Base-by-base conservation (phyloP, 306 rosid species). In the Casuarina cunninghamiana region DNA sequence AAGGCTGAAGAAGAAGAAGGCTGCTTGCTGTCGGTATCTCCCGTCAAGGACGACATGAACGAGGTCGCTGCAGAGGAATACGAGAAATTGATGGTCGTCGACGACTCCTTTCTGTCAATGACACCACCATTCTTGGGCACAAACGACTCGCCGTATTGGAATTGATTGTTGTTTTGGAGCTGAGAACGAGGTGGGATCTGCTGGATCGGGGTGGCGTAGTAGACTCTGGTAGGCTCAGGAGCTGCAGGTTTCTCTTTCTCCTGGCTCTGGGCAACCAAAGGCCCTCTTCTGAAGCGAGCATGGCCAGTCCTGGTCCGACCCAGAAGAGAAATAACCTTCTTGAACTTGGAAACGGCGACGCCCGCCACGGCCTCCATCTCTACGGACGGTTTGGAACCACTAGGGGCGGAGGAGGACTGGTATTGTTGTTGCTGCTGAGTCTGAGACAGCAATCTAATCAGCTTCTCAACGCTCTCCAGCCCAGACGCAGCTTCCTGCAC, bases 241-340 rank as follows among this genome's bases (percentile, higher is more conserved):
- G 51, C 67, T 4, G 41, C 4, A 2, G 37, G 66, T 45, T 2
- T 66, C 16, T 75, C 53, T 2, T 67, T 77, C 46, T 5, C 16
- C 13, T 71, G 93, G 54, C 3, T 15, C 49, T 1, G 51, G 0
- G 77, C n/a, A 51, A 49, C n/a, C 41, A 90, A 42, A 48, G 97
- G 97, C 26, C 90, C 97, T 73, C 97, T 72, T 43, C 97, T 73
- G 78, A 94, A 94, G 0, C 98, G 93, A 43, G 98, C 97, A 53
- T 92, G 98, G 11, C 98, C 98, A 38, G 92, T 87, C 41, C 97
- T 83, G 63, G 87, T 87, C 50, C 91, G 91, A 71, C 91, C 97
- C 12, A 94, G 88, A 17, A 92, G 93, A 38, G 98, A 92, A 80
- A 94, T 92, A 0, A 90, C 97, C 75, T 78, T 81, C 73, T 85